Conservation (phyloP, 148 eudicot species). For the Fallopia convolvulus region DNA sequence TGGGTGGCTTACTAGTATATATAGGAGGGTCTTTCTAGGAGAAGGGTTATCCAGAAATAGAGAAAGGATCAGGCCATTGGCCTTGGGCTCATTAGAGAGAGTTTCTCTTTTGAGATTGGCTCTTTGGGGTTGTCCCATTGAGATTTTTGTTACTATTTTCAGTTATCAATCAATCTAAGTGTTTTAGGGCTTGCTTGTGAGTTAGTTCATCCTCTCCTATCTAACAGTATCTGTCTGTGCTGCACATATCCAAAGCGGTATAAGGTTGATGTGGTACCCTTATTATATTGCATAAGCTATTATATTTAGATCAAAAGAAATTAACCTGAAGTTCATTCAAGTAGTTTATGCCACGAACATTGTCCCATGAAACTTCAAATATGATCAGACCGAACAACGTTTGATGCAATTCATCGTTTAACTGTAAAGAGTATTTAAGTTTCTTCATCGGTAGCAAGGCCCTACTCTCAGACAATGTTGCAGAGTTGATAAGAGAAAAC, state of each 20-base stretch:
- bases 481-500: constrained; percentile 65
- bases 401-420: constrained; percentile 61
- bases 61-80: too few species aligned
- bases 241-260: background rate
- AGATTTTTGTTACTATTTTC: too few species aligned
- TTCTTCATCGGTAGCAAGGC: constrained; percentile 72
- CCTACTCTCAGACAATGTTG: constrained; percentile 53
- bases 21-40: too few species aligned
- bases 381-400: constrained; percentile 88
- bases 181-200: too few species aligned
- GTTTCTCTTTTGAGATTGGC: too few species aligned
- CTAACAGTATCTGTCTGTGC: constrained; percentile 78
- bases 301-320: background rate
- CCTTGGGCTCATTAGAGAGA: too few species aligned
- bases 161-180: too few species aligned
- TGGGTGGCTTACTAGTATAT: too few species aligned
- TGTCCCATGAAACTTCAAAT: constrained; percentile 76
- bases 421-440: constrained; percentile 55
- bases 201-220: too few species aligned
- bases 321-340: constrained; percentile 91
- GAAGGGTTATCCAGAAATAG: too few species aligned
- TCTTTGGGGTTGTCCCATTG: too few species aligned
- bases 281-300: background rate
- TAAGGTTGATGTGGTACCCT: background rate
- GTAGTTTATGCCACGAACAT: constrained; percentile 90